Evolutionary conservation across 2,329 filamentous ascomycete genomes (phyloP).

Genomic region (Xylariaceae sp.): DNA sequence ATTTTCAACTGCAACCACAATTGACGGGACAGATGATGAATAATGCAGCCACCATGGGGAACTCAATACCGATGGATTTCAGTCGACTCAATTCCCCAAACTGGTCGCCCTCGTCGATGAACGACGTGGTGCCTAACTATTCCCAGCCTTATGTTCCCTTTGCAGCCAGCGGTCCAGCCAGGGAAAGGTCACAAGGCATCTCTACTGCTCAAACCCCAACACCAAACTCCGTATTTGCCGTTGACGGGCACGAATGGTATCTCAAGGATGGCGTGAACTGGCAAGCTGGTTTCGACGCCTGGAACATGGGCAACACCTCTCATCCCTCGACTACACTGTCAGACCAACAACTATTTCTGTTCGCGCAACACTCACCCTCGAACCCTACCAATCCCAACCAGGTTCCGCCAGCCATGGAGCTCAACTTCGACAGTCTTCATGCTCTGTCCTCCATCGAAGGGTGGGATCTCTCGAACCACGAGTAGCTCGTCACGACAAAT

Average conservation of each 20-base stretch:
- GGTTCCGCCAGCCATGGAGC: slow-evolving; percentile 33
- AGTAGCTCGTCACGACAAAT: slow-evolving; percentile 22
- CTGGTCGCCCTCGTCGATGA: slow-evolving; percentile 37
- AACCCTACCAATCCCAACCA: slow-evolving; percentile 26
- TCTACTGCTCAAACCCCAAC: slow-evolving; percentile 22
- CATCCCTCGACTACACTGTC: slow-evolving; percentile 39
- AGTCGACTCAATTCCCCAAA: slow-evolving; percentile 29
- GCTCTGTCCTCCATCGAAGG: slow-evolving; percentile 39
- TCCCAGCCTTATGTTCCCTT: slow-evolving; percentile 38
- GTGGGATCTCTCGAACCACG: slow-evolving; percentile 40
- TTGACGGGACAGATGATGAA: slow-evolving; percentile 28
- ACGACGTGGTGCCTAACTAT: slow-evolving; percentile 40
- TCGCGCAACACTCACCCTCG: slow-evolving; percentile 25
- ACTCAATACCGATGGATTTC: slow-evolving; percentile 31
- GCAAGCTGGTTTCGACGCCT: slow-evolving; percentile 64
- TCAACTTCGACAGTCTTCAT: slow-evolving; percentile 40
- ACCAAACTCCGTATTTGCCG: slow-evolving; percentile 45
- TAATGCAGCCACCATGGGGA: slow-evolving; percentile 32
- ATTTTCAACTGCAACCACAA: slow-evolving; percentile 34
- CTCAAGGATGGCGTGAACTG: slow-evolving; percentile 63
- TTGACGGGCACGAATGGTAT: slow-evolving; percentile 65
- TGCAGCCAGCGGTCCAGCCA: slow-evolving; percentile 26
- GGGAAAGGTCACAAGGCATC: slow-evolving; percentile 28
- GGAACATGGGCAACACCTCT: slow-evolving; percentile 49
- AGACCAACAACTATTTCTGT: slow-evolving; percentile 43